Evolutionary conservation across 352 stramenopile species (phyloP), one percentile per base, ranked within the genome.

Genomic region (Plasmopara halstedii): DNA sequence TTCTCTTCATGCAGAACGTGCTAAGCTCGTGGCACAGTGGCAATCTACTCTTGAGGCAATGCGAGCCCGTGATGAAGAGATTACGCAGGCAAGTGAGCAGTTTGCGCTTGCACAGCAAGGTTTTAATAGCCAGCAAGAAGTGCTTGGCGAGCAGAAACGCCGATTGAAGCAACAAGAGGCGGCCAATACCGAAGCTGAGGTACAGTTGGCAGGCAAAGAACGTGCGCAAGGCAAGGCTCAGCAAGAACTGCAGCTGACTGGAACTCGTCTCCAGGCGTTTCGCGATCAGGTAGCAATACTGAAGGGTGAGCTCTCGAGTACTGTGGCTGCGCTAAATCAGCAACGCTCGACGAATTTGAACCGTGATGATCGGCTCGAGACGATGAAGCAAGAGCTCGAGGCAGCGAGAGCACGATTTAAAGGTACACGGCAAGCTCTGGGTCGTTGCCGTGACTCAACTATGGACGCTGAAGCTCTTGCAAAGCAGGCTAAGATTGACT

Each of bases 21-120:
- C 96, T 42, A 76, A 95, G 53, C 85, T 98, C 13, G 78, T 98
- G n/a, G 57, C 80, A 41, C 86, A 98, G 56, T 98, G 92, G 95
- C 88, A 98, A 64, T 82, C 89, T 35, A 95, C 88, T 2, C 94
- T 98, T 37, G 85, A 95, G 42, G 80, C 83, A 8, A 97, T 98
- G 79, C 85, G 93, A 64, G 62, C 74, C 7, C 78, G 95, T 18
- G 94, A 98, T 49, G 65, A 87, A 35, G 91, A 98, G 41, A 98
- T 98, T 34, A 81, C 79, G n/a, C 55, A 73, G 10, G 74, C 92
- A n/a, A 88, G 88, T 33, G 80, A 95, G 54, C 70, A 92, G 44
- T 98, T 93, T 58, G 88, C 83, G 17, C 33, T 71, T 6, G 77
- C 76, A 22, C 74, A 68, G 0, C 62, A 81, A 45, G 64, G 54